These are phyloP conservation scores for Wallacemonas sp. DNA, from an alignment of 208 protist genomes.

Conservation along the genomic window DNA sequence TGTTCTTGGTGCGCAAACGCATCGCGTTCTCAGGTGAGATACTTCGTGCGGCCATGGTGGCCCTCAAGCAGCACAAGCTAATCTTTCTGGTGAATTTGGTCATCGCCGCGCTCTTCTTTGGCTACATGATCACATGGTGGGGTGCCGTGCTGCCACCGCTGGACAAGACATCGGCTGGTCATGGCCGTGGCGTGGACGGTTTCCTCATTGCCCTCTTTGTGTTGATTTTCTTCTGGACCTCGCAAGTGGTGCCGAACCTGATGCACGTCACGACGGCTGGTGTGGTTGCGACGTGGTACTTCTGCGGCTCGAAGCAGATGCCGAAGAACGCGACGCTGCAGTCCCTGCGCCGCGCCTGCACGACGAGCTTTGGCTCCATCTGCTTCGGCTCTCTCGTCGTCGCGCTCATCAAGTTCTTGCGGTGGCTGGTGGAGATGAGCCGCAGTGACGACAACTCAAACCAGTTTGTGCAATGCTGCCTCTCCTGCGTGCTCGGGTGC, in stretches of 20 bases:
- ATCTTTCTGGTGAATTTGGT: slow-evolving; percentile 49
- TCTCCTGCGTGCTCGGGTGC: slow-evolving; percentile 51
- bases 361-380: slow-evolving; percentile 88
- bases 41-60: slow-evolving; percentile 34
- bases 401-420: slow-evolving; percentile 78
- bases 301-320: slow-evolving; percentile 63
- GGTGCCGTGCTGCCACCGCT: slow-evolving; percentile 28
- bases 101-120: slow-evolving; percentile 27
- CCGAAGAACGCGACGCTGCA: slow-evolving; percentile 65
- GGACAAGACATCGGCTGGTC: slow-evolving; percentile 30
- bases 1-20: slow-evolving; percentile 63
- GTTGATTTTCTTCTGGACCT: slow-evolving; percentile 59
- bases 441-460: slow-evolving; percentile 28
- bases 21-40: slow-evolving; percentile 80
- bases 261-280: slow-evolving; percentile 83
- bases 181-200: slow-evolving; percentile 27
- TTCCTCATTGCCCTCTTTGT: slow-evolving; percentile 49
- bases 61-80: slow-evolving; percentile 55
- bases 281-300: slow-evolving; percentile 89
- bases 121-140: slow-evolving; percentile 61
- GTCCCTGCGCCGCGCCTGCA: slow-evolving; percentile 72
- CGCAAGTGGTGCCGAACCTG: slow-evolving; percentile 76
- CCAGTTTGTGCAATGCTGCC: slow-evolving; percentile 34
- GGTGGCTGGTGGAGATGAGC: slow-evolving; percentile 37
- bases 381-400: slow-evolving; percentile 92